Evolutionary conservation across 345 rosid genomes (phyloP).

Genomic region (Pelargonium nanum): DNA sequence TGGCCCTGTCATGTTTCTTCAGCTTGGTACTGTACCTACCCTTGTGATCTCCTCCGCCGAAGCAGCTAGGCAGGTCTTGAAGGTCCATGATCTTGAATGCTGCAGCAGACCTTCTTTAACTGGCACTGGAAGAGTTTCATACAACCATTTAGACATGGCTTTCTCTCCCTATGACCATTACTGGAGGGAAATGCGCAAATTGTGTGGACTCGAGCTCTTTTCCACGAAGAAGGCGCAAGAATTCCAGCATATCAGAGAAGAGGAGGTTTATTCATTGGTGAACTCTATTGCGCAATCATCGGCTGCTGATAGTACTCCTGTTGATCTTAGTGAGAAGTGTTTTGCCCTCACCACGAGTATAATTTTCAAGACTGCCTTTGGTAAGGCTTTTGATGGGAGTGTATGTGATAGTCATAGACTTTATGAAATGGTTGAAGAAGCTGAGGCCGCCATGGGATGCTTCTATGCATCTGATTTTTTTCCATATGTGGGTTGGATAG

Average conservation of each 20-base stretch:
- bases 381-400: slow-evolving; percentile 20
- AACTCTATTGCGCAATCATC: slow-evolving; percentile 20
- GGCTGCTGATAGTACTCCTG: slow-evolving; percentile 3
- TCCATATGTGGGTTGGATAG: slow-evolving; percentile 15
- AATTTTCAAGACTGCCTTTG: slow-evolving; percentile 16
- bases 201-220: slow-evolving; percentile 22
- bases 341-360: slow-evolving; percentile 17
- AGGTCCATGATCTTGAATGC: slow-evolving; percentile 14
- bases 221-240: slow-evolving; percentile 10
- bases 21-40: slow-evolving; percentile 14
- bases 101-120: slow-evolving; percentile 12
- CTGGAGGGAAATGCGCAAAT: slow-evolving; percentile 20
- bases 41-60: slow-evolving; percentile 18
- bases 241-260: slow-evolving; percentile 17
- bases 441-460: slow-evolving; percentile 8
- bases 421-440: slow-evolving; percentile 6
- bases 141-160: slow-evolving; percentile 25
- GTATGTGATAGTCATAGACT: slow-evolving; percentile 6
- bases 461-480: slow-evolving; percentile 16
- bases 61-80: slow-evolving; percentile 15
- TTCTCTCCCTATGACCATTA: slow-evolving; percentile 17
- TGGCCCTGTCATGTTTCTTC: slow-evolving; percentile 24
- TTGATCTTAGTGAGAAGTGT: slow-evolving; percentile 23
- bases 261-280: slow-evolving; percentile 21
- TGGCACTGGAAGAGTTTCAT: slow-evolving; percentile 22